Base-by-base conservation (phyloP, 2,329 filamentous ascomycete genomes). In the Cytospora piceae region DNA sequence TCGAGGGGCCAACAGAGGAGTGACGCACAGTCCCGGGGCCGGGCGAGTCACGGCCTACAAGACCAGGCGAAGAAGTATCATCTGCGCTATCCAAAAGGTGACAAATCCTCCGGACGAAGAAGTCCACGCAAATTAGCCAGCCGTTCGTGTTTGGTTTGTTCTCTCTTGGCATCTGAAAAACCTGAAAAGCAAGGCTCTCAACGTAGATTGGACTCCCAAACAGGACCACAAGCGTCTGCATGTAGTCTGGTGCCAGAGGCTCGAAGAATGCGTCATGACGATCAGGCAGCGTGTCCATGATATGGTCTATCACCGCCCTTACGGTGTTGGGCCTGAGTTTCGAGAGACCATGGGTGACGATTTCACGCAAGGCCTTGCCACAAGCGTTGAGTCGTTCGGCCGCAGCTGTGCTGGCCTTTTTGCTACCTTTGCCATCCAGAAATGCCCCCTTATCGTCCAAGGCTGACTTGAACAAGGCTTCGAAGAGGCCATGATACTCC, bases 401-500 rank as follows among this genome's bases (percentile, higher is more conserved):
- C 15, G 46, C 46, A 49, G 46, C 46, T 20, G 20, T 49, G n/a
- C 46, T 49, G n/a, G 78, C 82, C 61, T 82, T 83, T 7, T 71
- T 70, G 14, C 71, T 73, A 65, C 78, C 82, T 69, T 81, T 83
- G 15, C 82, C 82, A 63, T 84, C 84, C 64, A 85, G 83, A 69
- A 86, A 90, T 22, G 77, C 74, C 12, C 87, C 81, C 73, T 92
- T 93, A 71, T 97, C 93, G 17, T 83, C 77, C 22, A 89, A 75
- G 1, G 85, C 85, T 73, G 84, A 89, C 62, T 85, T 83, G 73
- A 97, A 97, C 3, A 98, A 80, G 1, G 87, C 85, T 72, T 97
- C 93, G 71, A 92, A 92, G 53, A 97, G 87, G 66, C 86, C 85
- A 73, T 95, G 90, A 70, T 91, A 96, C n/a, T 85, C 85, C 74